Base-by-base conservation (phyloP, 2,329 filamentous ascomycete genomes). In the Tetracladium maxilliforme region DNA sequence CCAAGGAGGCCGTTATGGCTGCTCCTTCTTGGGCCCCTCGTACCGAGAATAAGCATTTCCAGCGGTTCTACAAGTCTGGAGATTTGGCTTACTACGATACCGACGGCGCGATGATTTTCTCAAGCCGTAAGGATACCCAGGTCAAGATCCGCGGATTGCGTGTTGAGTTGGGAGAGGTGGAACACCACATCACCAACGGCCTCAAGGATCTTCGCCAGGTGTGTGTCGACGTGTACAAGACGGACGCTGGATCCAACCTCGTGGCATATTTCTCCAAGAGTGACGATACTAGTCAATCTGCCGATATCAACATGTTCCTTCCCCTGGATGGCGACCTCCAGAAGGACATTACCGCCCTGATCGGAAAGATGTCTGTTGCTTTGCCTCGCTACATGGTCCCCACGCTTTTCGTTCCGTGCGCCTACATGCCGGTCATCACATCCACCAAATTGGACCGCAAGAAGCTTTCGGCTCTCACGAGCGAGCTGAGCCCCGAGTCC, bases 111-210 rank as follows among this genome's bases (percentile, higher is more conserved):
- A 57, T 74, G 19, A 45, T 60, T 7, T 72, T 69, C 31, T 52
- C 72, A 19, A 70, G 71, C 10, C 58, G 75, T 24, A 73, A 70
- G 35, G 74, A 79, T 37, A 64, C 63, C n/a, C 72, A 74, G 42
- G 64, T 76, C 27, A 80, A 81, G 46, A 48, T 79, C 15, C 56
- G 61, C 8, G 79, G 78, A 14, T 72, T 68, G 34, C 54, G 73
- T 27, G 62, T 76, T 25, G 78, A 73, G 45, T 53, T 72, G 25
- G 58, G 51, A 8, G 61, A 58, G 40, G 60, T 59, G 26, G 64
- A 54, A 40, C 49, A 48, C 32, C 51, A 51, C 27, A 36, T 45
- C 14, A 51, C n/a, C n/a, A n/a, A n/a, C n/a, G n/a, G n/a, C n/a
- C n/a, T n/a, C n/a, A n/a, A n/a, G n/a, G n/a, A n/a, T n/a, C n/a